These are phyloP conservation scores for Chrysopogon serrulatus DNA, from an alignment of 176 grass and related monocot genomes.

Conservation along the genomic window DNA sequence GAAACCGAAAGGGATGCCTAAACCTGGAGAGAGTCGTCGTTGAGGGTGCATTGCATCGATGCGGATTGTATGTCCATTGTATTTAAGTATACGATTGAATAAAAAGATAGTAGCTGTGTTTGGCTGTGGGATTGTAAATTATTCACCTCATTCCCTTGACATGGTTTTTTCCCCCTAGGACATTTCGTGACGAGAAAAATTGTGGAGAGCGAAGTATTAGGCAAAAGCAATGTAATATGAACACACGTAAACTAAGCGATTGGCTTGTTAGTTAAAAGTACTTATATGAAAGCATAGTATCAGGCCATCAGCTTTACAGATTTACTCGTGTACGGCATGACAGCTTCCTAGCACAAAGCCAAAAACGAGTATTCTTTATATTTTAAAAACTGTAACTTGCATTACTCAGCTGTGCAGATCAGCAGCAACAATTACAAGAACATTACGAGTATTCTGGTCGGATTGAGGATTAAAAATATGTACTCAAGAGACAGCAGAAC, in stretches of 20 bases:
- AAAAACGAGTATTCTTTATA: no score
- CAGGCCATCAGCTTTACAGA: neutral
- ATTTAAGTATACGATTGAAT: conserved; percentile 38
- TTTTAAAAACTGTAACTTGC: no score
- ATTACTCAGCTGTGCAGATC: no score
- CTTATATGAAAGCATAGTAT: neutral
- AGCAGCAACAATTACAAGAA: no score
- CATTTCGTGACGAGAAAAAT: neutral
- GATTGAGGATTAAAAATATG: no score
- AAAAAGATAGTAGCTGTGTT: conserved; percentile 3
- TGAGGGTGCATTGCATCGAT: neutral
- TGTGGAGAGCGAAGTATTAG: no score
- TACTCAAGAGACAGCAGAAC: neutral
- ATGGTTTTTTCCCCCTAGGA: neutral
- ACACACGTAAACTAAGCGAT: neutral
- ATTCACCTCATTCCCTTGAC: neutral
- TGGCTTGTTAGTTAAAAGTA: neutral
- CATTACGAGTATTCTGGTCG: neutral
- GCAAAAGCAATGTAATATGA: neutral
- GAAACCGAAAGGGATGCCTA: conserved; percentile 26
- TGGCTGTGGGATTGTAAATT: conserved; percentile 39
- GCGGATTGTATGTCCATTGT: conserved; percentile 41
- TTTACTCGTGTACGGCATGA: neutral
- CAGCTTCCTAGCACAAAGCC: neutral
- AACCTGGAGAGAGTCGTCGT: conserved; percentile 23